phyloP scores from a whole-genome alignment of 2,329 filamentous ascomycete genomes.

The Rhynchosporium graminicola region DNA sequence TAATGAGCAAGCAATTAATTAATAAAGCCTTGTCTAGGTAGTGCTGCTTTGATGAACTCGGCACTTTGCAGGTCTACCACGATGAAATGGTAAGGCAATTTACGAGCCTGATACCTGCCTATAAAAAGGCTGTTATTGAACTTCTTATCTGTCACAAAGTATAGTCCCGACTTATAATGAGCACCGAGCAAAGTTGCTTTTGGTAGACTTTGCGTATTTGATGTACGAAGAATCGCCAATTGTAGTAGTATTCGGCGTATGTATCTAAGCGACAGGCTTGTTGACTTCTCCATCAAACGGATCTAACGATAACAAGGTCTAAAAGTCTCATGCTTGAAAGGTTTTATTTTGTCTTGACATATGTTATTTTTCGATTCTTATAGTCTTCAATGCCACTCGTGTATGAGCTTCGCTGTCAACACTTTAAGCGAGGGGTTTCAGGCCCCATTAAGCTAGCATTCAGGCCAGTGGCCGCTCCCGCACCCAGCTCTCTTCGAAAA shows the following conservation, averaged over 20 bases:
- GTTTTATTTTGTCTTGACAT: too few species aligned
- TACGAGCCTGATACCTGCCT: neutral
- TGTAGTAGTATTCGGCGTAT: too few species aligned
- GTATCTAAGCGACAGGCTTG: neutral
- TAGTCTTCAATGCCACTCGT: too few species aligned
- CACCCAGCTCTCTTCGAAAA: neutral
- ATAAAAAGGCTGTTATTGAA: neutral
- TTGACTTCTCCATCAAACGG: neutral
- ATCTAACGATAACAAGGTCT: too few species aligned
- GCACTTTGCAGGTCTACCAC: neutral
- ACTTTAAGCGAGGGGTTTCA: neutral
- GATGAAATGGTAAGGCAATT: neutral
- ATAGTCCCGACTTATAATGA: too few species aligned
- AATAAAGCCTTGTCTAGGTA: neutral
- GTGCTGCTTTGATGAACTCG: neutral
- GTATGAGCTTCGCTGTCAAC: too few species aligned
- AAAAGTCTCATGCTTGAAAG: too few species aligned
- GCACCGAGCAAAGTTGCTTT: too few species aligned
- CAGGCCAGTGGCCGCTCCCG: neutral
- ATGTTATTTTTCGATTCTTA: too few species aligned
- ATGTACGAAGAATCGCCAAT: too few species aligned
- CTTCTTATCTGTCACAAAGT: neutral
- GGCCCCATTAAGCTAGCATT: conserved; percentile 3
- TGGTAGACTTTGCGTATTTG: too few species aligned
- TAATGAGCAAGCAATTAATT: neutral